These are phyloP conservation scores for Saccharomycopsis fermentans DNA, from an alignment of 805 yeast genomes.

Conservation along the genomic window DNA sequence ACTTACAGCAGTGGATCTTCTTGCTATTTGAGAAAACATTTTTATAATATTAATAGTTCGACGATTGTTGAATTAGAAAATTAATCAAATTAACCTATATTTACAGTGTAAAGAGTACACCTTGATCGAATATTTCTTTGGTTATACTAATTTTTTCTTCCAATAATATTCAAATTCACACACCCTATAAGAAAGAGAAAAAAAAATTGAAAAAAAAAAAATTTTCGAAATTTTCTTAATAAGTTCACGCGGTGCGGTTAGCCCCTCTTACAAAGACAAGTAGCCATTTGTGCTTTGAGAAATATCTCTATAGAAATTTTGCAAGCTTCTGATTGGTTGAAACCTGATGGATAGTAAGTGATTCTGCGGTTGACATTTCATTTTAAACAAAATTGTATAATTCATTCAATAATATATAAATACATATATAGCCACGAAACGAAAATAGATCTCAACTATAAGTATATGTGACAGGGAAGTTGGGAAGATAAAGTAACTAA, in stretches of 20 bases:
- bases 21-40: constrained; percentile 18
- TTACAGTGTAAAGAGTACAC: background rate
- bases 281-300: background rate
- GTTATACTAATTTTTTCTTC: background rate
- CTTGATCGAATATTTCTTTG: background rate
- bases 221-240: background rate
- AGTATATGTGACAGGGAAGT: background rate
- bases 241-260: background rate
- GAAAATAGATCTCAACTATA: background rate
- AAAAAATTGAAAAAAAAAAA: background rate
- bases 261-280: background rate
- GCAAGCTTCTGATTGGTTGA: background rate
- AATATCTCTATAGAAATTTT: background rate
- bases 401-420: background rate
- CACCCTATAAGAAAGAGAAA: background rate
- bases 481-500: background rate
- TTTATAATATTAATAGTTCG: background rate
- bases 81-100: background rate
- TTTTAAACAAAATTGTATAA: background rate
- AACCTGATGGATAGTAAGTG: too few species aligned
- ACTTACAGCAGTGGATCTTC: constrained; percentile 16
- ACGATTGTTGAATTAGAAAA: background rate
- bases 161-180: background rate
- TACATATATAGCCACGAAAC: background rate
- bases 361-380: too few species aligned